Base-by-base conservation (phyloP, 2,329 filamentous ascomycete genomes). In the Fusarium nelsonii region DNA sequence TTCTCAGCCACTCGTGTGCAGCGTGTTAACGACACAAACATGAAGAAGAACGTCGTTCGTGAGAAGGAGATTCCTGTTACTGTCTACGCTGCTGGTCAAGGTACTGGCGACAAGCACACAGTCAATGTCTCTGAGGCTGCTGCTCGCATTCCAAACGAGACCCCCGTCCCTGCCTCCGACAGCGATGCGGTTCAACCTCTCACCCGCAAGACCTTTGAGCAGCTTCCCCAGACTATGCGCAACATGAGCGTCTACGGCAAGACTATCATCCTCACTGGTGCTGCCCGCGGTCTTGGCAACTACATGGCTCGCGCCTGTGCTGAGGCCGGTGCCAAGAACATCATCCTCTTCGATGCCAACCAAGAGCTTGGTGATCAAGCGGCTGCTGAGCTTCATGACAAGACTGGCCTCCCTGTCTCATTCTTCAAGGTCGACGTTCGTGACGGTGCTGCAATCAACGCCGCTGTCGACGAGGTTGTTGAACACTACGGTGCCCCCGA, bases 361-460 rank as follows among this genome's bases (percentile, higher is more conserved):
- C 88, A 92, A 80, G 88, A 92, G 72, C 85, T 92, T 15, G 92
- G 91, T 30, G 90, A 92, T 73, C 83, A 88, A 75, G 84, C 91
- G 4, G 91, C 91, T 20, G 86, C 86, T 20, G 88, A 92, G 79
- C 85, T 94, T 43, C 88, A 91, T 80, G 81, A 88, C 76, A 88
- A 91, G 84, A 90, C 90, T n/a, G 88, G 89, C 48, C 85, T 93
- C 32, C 90, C 91, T 37, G 89, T 92, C 46, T 88, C 88, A 48
- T 94, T 93, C 84, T 92, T 91, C 85, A 91, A 91, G 81, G 90
- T 93, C 45, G 91, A 94, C 73, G 91, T 94, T 33, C 90, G 91
- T 74, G 90, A 93, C 71, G 89, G 87, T 12, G 84, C 84, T 43
- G 90, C 88, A 69, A 91, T 94, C 78, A 87, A 89, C 73, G 87